These are phyloP conservation scores for Saccharomycopsis capsularis DNA, from an alignment of 805 yeast species.

Conservation along the genomic window DNA sequence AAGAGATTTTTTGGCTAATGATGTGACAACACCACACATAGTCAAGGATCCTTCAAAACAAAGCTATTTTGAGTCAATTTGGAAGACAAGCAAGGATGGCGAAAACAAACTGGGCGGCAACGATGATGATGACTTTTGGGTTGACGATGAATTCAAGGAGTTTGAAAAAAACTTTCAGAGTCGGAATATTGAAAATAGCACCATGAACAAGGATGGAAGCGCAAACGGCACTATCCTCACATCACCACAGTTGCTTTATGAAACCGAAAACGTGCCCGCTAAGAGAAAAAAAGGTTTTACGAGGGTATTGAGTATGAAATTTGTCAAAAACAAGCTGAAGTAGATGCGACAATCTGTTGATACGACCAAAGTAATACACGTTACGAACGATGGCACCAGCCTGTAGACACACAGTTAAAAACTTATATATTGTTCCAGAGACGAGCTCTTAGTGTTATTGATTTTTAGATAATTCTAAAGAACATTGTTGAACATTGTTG, in stretches of 20 bases:
- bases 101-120: not conserved
- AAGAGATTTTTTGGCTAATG: too few relatives aligned
- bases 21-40: constrained; percentile 1
- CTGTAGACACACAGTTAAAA: too few relatives aligned
- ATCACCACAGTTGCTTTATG: not conserved
- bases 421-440: too few relatives aligned
- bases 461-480: too few relatives aligned
- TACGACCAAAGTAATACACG: too few relatives aligned
- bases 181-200: not conserved
- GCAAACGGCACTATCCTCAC: constrained; percentile 8
- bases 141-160: constrained; percentile 15
- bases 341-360: too few relatives aligned
- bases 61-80: too few relatives aligned
- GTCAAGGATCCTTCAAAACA: too few relatives aligned
- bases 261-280: not conserved
- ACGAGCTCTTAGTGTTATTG: too few relatives aligned
- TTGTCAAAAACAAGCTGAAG: constrained; percentile 15
- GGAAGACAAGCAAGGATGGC: too few relatives aligned
- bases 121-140: constrained; percentile 15
- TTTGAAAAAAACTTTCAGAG: constrained; percentile 11
- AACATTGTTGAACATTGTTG: too few relatives aligned
- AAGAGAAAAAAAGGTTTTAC: constrained; percentile 11
- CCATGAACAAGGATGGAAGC: not conserved
- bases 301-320: constrained; percentile 15
- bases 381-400: too few relatives aligned